Percentiles rank a stretch among this genome's conserved stretches.
Conservation (phyloP, 306 rosid genomes). For the Aeschynomene evenia region DNA sequence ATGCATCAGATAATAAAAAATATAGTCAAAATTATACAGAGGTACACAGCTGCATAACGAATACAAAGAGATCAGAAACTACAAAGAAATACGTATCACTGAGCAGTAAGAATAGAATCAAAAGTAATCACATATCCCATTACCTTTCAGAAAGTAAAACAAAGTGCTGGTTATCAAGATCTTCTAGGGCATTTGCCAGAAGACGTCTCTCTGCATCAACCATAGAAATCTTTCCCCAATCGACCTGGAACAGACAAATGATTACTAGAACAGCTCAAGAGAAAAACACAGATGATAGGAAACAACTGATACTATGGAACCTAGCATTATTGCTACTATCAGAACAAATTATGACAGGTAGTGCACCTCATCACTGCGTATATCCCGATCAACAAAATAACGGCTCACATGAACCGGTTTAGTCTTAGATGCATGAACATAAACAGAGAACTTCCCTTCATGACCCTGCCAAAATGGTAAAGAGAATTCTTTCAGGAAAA, state of each 20-base stretch:
- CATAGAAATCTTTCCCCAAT: constrained; percentile 95
- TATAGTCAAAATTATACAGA: constrained; percentile 69
- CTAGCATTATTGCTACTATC: constrained; percentile 3
- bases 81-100: background rate
- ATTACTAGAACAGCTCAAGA: constrained; percentile 19
- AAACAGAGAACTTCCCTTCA: constrained; percentile 90
- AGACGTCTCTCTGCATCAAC: constrained; percentile 84
- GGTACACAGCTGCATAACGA: constrained; percentile 88
- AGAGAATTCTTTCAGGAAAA: constrained; percentile 19
- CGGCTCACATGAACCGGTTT: constrained; percentile 85
- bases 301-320: constrained; percentile 10
- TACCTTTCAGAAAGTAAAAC: constrained; percentile 97
- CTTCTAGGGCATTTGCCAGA: constrained; percentile 75
- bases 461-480: constrained; percentile 71
- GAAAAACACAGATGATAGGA: background rate
- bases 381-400: constrained; percentile 64
- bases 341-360: constrained; percentile 4
- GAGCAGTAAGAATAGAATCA: background rate
- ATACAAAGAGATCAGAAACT: constrained; percentile 29
- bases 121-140: constrained; percentile 4
- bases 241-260: constrained; percentile 58
- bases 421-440: constrained; percentile 87
- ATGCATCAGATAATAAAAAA: constrained; percentile 73
- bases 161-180: constrained; percentile 85
- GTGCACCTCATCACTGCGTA: constrained; percentile 78